These are phyloP conservation scores for Rhexocercosporidium sp. DNA, from an alignment of 2,329 filamentous ascomycete genomes.

Conservation along the genomic window DNA sequence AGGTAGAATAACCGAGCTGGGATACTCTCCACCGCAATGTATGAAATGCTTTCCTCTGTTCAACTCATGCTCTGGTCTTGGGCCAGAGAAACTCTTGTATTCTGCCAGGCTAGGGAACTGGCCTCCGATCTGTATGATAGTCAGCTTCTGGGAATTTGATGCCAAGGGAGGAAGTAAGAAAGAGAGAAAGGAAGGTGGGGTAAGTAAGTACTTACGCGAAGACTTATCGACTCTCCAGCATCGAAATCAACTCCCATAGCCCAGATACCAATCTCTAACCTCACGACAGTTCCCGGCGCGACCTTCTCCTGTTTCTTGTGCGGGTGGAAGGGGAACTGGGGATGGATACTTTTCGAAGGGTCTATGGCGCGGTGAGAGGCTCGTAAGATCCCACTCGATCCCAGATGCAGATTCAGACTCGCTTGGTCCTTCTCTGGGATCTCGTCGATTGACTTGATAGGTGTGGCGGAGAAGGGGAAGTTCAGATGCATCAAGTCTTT, in stretches of 20 bases:
- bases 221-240: constrained; percentile 20
- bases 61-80: constrained; percentile 6
- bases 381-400: constrained; percentile 23
- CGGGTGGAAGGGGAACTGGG: constrained; percentile 16
- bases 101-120: constrained; percentile 1
- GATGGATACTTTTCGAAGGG: constrained; percentile 2
- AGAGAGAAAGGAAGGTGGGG: no score
- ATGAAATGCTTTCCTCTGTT: constrained; percentile 12
- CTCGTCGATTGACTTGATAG: constrained; percentile 13
- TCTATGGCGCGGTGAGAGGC: constrained; percentile 24
- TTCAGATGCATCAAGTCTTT: constrained; percentile 50
- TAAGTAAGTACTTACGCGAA: neutral
- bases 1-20: constrained; percentile 12
- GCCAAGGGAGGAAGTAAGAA: neutral
- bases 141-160: neutral
- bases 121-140: neutral
- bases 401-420: constrained; percentile 15
- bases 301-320: constrained; percentile 24
- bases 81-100: constrained; percentile 11
- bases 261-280: constrained; percentile 28
- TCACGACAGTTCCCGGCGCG: constrained; percentile 22
- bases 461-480: constrained; percentile 43
- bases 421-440: neutral
- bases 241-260: constrained; percentile 28
- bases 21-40: constrained; percentile 14